Base-by-base conservation (phyloP, 345 rosid species). In the Lenwebbia sp. region DNA sequence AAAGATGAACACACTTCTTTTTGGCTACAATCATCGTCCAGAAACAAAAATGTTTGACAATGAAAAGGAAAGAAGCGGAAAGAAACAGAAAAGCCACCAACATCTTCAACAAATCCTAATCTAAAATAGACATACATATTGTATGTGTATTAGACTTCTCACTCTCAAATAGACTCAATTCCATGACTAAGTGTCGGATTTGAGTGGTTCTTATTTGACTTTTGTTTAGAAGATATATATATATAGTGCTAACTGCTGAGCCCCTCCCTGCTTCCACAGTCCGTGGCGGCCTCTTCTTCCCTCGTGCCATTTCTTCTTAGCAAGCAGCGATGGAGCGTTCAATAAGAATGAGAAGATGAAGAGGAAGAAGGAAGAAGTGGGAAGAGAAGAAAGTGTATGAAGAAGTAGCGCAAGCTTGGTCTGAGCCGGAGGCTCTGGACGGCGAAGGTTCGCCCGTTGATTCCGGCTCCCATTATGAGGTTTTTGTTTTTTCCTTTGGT, bases 391-490 rank as follows among this genome's bases (percentile, higher is more conserved):
- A 4, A 1, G 54, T n/a, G 3, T 1, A 4, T 26, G 55, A 82
- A n/a, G 54, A 50, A 40, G 33, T 6, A 10, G 40, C 65, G 40
- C 52, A 22, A 56, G 76, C n/a, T 54, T 55, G 49, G 78, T 21
- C 84, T 17, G 51, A 10, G 56, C 56, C 19, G 37, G 84, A 57
- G 22, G 84, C 12, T 44, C 19, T 12, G 22, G 55, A 74, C 33
- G 81, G 75, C 50, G 75, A 30, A 53, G 7, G 49, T 6, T 87
- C 88, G 19, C 86, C 86, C 10, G 52, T 37, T 33, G 85, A 82
- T 82, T 87, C 65, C 54, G 83, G 75, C 41, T 87, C 86, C 84
- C 75, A 84, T 75, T 30, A 30, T 52, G 76, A 83, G 88, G 88
- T 87, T 49, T 49, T 49, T 49, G 51, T 70, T 8, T 55, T 54